phyloP scores from a whole-genome alignment of 148 eudicot species.

The Rhododendron kiyosumense region DNA sequence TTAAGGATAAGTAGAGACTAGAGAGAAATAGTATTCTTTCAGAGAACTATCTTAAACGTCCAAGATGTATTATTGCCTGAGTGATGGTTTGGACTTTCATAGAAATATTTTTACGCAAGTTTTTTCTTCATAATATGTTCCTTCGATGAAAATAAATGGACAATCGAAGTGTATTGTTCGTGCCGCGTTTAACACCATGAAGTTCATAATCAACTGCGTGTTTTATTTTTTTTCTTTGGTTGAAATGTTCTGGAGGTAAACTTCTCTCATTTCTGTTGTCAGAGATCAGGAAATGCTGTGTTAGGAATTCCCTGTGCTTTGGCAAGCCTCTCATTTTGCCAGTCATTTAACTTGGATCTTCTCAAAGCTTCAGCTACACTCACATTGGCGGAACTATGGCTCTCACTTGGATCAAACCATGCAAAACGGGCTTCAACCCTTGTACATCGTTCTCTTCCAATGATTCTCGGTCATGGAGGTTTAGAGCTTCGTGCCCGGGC shows the following conservation, averaged over 20 bases:
- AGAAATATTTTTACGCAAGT: background rate
- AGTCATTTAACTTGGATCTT: slow-evolving; percentile 91
- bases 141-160: background rate
- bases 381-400: slow-evolving; percentile 85
- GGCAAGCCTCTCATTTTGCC: slow-evolving; percentile 92
- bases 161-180: background rate
- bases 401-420: slow-evolving; percentile 77
- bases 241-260: background rate
- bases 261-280: slow-evolving; percentile 10
- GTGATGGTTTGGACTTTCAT: background rate
- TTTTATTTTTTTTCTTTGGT: background rate
- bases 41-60: background rate
- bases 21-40: background rate
- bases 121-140: background rate
- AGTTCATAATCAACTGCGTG: too few species aligned
- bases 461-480: slow-evolving; percentile 94
- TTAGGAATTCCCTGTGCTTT: slow-evolving; percentile 90
- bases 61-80: background rate
- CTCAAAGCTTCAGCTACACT: slow-evolving; percentile 93
- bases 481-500: slow-evolving; percentile 94
- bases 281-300: slow-evolving; percentile 92
- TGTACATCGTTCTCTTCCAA: slow-evolving; percentile 71
- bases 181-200: background rate
- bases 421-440: slow-evolving; percentile 69
- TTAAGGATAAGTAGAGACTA: background rate